Evolutionary conservation across 2,329 filamentous ascomycete genomes (phyloP), one percentile per base, ranked within the genome.

Genomic region (Fusarium temperatum): DNA sequence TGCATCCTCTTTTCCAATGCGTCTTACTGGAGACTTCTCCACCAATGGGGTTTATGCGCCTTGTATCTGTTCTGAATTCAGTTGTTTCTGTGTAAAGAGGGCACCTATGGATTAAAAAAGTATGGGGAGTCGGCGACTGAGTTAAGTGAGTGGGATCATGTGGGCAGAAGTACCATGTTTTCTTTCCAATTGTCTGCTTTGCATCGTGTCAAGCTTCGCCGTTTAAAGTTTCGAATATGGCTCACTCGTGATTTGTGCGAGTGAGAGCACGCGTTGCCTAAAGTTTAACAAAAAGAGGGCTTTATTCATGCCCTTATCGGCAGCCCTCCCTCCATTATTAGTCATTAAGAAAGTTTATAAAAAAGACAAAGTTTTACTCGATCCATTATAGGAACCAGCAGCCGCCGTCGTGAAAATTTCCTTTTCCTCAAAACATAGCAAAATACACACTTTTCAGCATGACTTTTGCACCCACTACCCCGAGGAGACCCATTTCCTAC

Each of bases 61-160:
- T 14, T 51, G 8, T 0, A 51, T 17, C 17, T 26, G 32, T 3
- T 38, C 6, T 38, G 32, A 38, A 1, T 5, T 3, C 7, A 7
- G 24, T 3, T 17, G 9, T 22, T 53, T 12, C 18, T 38, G n/a
- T 36, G n/a, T 22, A 10, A 18, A 22, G 2, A 54, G 14, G 32
- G 7, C 32, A 11, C 6, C 26, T 22, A 6, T 28, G 45, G 4
- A 28, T 48, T 8, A 12, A 48, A 0, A 22, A 3, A 17, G 13
- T 0, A n/a, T n/a, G 5, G 11, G 10, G 15, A 32, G n/a, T 24
- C 2, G 0, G 17, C 15, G 47, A 0, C 10, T 2, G 11, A 5
- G 11, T 12, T 22, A 1, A 8, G 18, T 26, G 5, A 12, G 13
- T 12, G 1, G 9, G 11, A 14, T 11, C 26, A 47, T 7, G 6